Evolutionary conservation across 257 asterid species (phyloP), one percentile per base, ranked within the genome.

Genomic region (Rauvolfia tetraphylla): DNA sequence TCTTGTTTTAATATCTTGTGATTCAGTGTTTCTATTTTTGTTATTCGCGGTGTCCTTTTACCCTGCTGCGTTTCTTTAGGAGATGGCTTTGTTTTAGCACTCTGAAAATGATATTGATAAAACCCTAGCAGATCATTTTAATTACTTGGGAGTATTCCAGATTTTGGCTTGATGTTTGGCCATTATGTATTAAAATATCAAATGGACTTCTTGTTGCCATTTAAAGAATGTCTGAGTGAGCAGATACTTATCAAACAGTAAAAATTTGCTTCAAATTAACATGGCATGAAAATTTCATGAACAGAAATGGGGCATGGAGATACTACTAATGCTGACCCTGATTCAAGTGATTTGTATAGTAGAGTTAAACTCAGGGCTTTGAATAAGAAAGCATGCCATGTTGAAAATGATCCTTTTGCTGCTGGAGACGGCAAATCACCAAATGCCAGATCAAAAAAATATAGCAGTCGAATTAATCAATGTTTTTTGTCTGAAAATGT

Each of bases 261-360:
- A 22, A 62, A 18, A 20, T 42, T 74, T 46, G 33, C 3, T 62
- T 48, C 49, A 48, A 42, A 73, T 6, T 41, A 8, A 31, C 48
- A 62, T 56, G 42, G 10, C 20, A 3, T 46, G 48, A 22, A 17
- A 56, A 62, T 11, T 62, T 33, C 8, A 18, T 74, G 44, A 57
- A 10, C 75, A 34, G 65, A 62, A 71, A 71, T 71, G 78, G 75
- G 4, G 33, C 33, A 31, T 53, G 68, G 53, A 31, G 72, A 72
- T 14, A 33, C 62, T 33, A 48, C 68, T n/a, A 38, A 66, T 41
- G 66, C 8, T 65, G 41, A 25, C 23, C 2, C 11, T 59, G 72
- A 42, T 31, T 53, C 78, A 11, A 31, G 4, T 54, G 81, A 76
- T 76, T 51, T 76, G 65, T 76, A 54, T 72, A 80, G 67, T 76